Evolutionary conservation across 306 rosid genomes (phyloP), one percentile per base, ranked within the genome.

Genomic region (Fragaria nilgerrensis): DNA sequence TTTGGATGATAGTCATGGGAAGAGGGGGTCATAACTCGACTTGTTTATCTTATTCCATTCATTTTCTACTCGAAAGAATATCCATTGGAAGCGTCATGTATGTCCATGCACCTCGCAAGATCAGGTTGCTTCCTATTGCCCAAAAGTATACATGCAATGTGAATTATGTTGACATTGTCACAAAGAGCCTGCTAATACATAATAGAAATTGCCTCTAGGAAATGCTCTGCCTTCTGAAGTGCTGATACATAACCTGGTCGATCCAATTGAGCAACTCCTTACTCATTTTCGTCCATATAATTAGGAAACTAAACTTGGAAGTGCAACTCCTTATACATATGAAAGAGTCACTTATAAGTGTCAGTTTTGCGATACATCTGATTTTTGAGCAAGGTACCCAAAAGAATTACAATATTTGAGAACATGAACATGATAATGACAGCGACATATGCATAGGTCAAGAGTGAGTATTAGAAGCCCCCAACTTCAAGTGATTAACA

Each of bases 51-150:
- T 39, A 39, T 39, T 39, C 8, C 43, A 39, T 7, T 39, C 43
- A 7, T 39, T 39, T 39, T 39, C 43, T 39, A 39, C 43, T 39
- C 43, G 9, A 86, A 94, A 91, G 74, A 94, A 91, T 45, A 94
- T 77, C 98, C 97, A 94, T 52, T 94, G 98, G 85, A 94, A 94
- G 68, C 98, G 96, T 45, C 98, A 96, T 91, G 85, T 94, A 91
- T 22, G 97, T 94, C 98, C 97, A 94, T 1, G 98, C 83, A 88
- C 98, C 92, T 36, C 98, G 97, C 82, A 94, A 72, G 70, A 94
- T 49, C 84, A 94, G 88, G 81, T 94, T 94, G 86, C 97, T 94
- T 77, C 93, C 94, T 49, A 94, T 84, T 81, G 89, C 98, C 97
- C 98, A 91, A 66, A 89, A 29, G 77, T 86, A 91, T 45, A 94